Evolutionary conservation across 257 asterid genomes (phyloP).

Genomic region (Perilla frutescens): DNA sequence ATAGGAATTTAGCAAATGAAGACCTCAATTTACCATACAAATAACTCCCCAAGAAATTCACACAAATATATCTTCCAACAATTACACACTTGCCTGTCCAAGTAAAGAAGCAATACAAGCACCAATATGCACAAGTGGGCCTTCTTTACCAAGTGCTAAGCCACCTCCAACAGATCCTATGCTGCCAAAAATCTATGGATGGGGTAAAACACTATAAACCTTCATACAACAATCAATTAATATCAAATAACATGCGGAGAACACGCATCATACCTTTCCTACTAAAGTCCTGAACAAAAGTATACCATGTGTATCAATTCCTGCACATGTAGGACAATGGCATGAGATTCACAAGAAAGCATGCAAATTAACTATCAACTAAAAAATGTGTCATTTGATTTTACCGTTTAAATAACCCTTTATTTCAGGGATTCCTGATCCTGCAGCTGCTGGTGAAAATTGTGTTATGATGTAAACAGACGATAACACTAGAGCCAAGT

Average conservation of each 20-base stretch:
- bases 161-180: slow-evolving; percentile 99
- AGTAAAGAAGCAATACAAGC: slow-evolving; percentile 98
- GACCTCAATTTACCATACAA: slow-evolving; percentile 29
- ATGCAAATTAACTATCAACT: slow-evolving; percentile 21
- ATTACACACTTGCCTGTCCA: slow-evolving; percentile 80
- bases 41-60: slow-evolving; percentile 15
- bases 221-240: slow-evolving; percentile 16
- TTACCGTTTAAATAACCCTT: slow-evolving; percentile 97
- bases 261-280: slow-evolving; percentile 73
- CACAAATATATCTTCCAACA: slow-evolving; percentile 1
- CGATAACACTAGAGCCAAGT: slow-evolving; percentile 88
- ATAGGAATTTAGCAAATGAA: slow-evolving; percentile 13
- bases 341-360: slow-evolving; percentile 31
- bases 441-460: slow-evolving; percentile 99
- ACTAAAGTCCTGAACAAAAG: slow-evolving; percentile 93
- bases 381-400: not conserved
- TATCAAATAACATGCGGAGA: slow-evolving; percentile 28
- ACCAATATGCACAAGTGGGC: slow-evolving; percentile 98
- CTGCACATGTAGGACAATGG: slow-evolving; percentile 51
- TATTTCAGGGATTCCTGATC: slow-evolving; percentile 99
- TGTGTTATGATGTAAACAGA: slow-evolving; percentile 84
- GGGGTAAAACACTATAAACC: slow-evolving; percentile 20
- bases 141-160: slow-evolving; percentile 99
- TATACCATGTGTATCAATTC: slow-evolving; percentile 93
- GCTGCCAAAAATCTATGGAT: slow-evolving; percentile 89